Evolutionary conservation across 768 basidiomycete species (phyloP).

Genomic region (Pholiota microspora): DNA sequence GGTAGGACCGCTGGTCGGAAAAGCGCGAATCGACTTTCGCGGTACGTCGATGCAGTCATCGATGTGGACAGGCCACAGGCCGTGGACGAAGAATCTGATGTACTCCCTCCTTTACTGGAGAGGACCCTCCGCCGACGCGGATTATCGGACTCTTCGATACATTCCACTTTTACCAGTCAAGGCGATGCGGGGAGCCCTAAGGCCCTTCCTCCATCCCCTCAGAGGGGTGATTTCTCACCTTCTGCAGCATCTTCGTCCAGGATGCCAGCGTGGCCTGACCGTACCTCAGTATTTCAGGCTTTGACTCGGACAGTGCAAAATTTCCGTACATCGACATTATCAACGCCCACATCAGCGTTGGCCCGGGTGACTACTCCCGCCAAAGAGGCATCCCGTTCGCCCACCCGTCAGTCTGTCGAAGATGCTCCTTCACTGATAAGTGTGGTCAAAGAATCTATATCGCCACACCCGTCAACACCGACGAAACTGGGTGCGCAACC

Average conservation of each 20-base stretch:
- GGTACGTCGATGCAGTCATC: conserved; percentile 77
- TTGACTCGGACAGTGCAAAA: conserved; percentile 54
- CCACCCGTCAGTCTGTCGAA: not conserved
- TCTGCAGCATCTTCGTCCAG: conserved; percentile 13
- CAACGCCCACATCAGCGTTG: conserved; percentile 11
- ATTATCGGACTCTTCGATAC: conserved; percentile 90
- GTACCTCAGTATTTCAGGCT: conserved; percentile 50
- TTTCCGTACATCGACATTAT: conserved; percentile 29
- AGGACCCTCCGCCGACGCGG: conserved; percentile 75
- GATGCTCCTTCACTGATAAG: not conserved
- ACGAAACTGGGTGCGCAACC: not conserved
- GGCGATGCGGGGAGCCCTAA: conserved; percentile 29
- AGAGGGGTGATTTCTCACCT: not conserved
- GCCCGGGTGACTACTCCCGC: not conserved
- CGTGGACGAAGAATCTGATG: conserved; percentile 37
- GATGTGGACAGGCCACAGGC: conserved; percentile 41
- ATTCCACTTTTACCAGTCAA: conserved; percentile 73
- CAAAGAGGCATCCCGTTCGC: conserved; percentile 1
- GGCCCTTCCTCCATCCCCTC: conserved; percentile 17
- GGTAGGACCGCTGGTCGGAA: conserved; percentile 22
- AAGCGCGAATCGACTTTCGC: conserved; percentile 42
- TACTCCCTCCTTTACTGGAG: conserved; percentile 54
- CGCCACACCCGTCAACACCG: not conserved
- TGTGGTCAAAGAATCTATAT: not conserved
- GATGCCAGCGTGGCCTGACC: conserved; percentile 34